A percentile compares a stretch with the other conserved stretches of the same genome.
Evolutionary conservation across 2,329 filamentous ascomycete genomes (phyloP).

Genomic region (Penicillium sp.): DNA sequence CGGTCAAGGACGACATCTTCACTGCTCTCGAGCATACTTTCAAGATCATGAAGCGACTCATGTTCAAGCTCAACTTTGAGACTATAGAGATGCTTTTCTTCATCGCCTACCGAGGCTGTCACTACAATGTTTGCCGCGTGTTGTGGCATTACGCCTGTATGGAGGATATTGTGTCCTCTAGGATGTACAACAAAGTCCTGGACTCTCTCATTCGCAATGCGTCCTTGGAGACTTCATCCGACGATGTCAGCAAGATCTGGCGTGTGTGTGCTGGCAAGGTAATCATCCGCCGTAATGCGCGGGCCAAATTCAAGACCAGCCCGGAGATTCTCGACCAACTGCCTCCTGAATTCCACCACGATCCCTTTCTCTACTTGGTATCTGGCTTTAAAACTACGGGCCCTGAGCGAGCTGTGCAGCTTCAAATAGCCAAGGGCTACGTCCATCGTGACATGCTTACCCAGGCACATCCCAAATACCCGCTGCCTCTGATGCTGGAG

Average conservation of each 20-base stretch:
- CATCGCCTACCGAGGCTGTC: slow-evolving; percentile 45
- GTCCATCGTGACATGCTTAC: slow-evolving; percentile 39
- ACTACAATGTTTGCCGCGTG: slow-evolving; percentile 53
- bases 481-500: slow-evolving; percentile 43
- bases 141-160: slow-evolving; percentile 58
- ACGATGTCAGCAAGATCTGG: slow-evolving; percentile 31
- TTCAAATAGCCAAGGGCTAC: slow-evolving; percentile 35
- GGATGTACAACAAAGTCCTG: slow-evolving; percentile 44
- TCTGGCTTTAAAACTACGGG: slow-evolving; percentile 26
- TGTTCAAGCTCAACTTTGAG: slow-evolving; percentile 27
- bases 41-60: slow-evolving; percentile 28
- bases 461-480: slow-evolving; percentile 27
- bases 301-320: slow-evolving; percentile 13
- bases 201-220: slow-evolving; percentile 40
- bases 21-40: slow-evolving; percentile 34
- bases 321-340: slow-evolving; percentile 24
- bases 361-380: slow-evolving; percentile 36
- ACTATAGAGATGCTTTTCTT: slow-evolving; percentile 50
- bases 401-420: slow-evolving; percentile 36
- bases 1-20: slow-evolving; percentile 36
- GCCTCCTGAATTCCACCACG: slow-evolving; percentile 36
- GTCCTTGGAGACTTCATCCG: slow-evolving; percentile 15
- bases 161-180: slow-evolving; percentile 37
- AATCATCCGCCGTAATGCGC: slow-evolving; percentile 40
- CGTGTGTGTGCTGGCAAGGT: slow-evolving; percentile 40